Percentiles rank a stretch among this genome's conserved stretches.
phyloP scores from a whole-genome alignment of 1,284 basidiomycete species.

The Pseudozyma hubeiensis region DNA sequence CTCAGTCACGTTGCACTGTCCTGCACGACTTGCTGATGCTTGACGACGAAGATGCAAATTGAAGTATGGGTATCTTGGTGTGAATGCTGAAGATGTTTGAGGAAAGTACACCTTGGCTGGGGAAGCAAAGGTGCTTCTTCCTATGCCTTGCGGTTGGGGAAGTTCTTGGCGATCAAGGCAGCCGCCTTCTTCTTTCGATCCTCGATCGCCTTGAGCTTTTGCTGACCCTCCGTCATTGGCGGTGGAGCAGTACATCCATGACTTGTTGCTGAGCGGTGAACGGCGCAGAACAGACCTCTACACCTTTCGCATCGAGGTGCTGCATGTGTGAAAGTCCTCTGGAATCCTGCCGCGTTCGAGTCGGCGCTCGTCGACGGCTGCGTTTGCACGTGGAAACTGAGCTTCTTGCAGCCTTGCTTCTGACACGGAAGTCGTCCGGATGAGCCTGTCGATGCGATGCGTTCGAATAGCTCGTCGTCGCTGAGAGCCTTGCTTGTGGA shows the following conservation, averaged over 20 bases:
- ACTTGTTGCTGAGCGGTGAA: conserved; percentile 42
- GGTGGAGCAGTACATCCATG: conserved; percentile 55
- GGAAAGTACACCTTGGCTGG: no score
- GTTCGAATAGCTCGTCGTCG: conserved; percentile 37
- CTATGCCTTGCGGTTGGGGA: conserved; percentile 47
- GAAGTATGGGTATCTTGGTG: conserved; percentile 13
- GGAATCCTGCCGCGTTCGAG: background rate
- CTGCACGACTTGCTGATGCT: background rate
- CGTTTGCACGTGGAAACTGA: conserved; percentile 47
- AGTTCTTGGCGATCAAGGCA: conserved; percentile 56
- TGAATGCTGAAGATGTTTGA: background rate
- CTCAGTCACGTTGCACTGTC: no score
- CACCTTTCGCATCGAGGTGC: conserved; percentile 59
- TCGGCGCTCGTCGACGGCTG: background rate
- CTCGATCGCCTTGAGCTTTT: conserved; percentile 48
- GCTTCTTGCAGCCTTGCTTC: conserved; percentile 53
- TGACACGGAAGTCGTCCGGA: conserved; percentile 56
- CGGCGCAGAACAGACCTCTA: conserved; percentile 53
- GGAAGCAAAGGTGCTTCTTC: no score
- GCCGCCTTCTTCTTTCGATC: conserved; percentile 62
- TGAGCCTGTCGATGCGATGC: conserved; percentile 18
- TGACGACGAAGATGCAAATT: conserved; percentile 4
- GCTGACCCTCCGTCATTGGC: conserved; percentile 56
- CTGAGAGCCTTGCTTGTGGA: conserved; percentile 31
- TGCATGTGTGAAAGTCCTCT: conserved; percentile 40